These are phyloP conservation scores for Boletus insuetus DNA, from an alignment of 768 basidiomycete genomes.

Conservation along the genomic window DNA sequence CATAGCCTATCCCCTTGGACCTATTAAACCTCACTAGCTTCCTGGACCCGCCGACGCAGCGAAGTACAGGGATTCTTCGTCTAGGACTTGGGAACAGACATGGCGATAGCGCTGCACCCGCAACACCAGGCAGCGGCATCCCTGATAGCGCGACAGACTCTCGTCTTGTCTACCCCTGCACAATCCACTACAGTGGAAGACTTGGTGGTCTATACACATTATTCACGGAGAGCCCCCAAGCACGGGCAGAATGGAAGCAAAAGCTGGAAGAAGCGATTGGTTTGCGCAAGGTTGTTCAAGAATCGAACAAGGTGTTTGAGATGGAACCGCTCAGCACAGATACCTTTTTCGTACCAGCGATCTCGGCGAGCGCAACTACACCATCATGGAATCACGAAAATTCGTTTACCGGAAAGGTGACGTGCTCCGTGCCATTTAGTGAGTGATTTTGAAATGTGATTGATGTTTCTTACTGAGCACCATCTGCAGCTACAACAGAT, in stretches of 20 bases:
- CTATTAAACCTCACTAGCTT: conserved; percentile 84
- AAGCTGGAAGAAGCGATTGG: conserved; percentile 88
- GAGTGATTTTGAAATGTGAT: conserved; percentile 12
- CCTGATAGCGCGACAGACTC: conserved; percentile 56
- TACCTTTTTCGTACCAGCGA: conserved; percentile 78
- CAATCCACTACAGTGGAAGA: conserved; percentile 84
- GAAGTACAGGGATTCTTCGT: conserved; percentile 69
- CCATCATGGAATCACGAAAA: conserved; percentile 69
- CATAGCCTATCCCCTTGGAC: conserved; percentile 89
- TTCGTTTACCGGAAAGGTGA: conserved; percentile 79
- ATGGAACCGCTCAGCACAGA: conserved; percentile 86
- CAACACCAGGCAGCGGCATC: conserved; percentile 26
- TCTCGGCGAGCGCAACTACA: conserved; percentile 42
- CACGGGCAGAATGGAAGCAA: conserved; percentile 82
- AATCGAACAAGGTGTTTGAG: conserved; percentile 94
- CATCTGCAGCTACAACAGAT: conserved; percentile 67
- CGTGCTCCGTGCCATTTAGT: conserved; percentile 94
- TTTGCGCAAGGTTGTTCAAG: conserved; percentile 81
- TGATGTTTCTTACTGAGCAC: conserved; percentile 7
- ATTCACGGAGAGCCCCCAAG: conserved; percentile 78
- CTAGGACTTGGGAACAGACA: conserved; percentile 46
- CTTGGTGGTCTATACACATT: conserved; percentile 84
- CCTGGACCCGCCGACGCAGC: conserved; percentile 73
- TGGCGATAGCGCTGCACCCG: conserved; percentile 24
- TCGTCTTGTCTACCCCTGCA: conserved; percentile 81